Base-by-base conservation (phyloP, 345 rosid species). In the Limnanthes douglasii region DNA sequence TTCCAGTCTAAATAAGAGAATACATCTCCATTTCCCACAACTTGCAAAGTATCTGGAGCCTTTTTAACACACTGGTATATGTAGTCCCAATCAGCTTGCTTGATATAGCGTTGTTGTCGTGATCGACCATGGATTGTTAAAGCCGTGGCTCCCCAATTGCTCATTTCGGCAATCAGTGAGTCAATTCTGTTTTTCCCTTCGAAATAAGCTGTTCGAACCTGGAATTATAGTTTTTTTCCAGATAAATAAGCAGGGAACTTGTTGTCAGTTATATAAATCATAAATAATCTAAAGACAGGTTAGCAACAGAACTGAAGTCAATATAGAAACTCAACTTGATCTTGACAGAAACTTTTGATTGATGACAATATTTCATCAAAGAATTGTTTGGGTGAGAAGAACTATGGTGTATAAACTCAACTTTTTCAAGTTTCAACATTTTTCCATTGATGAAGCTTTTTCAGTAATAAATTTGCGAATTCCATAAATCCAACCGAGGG, bases 81-180 rank as follows among this genome's bases (percentile, higher is more conserved):
- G 49, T 90, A 90, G 31, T 80, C 80, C 98, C 96, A 90, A 48
- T 77, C 88, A 27, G 96, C 96, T 65, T 68, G 73, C 48, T 79
- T 84, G 64, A 84, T 77, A 34, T 84, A 80, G 11, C 86, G 92
- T 43, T 90, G 98, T 42, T 90, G 94, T 26, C 98, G 75, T 59
- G 98, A 53, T 52, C 95, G 69, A 22, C 98, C 98, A 61, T 88
- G 98, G 40, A 84, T 54, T 21, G 94, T 80, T 38, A 90, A 64
- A 40, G 92, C 95, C 66, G 48, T 64, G 54, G 92, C 70, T 21
- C 94, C 98, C 95, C 95, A 84, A n/a, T 37, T 54, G 39, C 70
- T 69, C 9, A 84, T 68, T 50, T 77, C 92, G 0, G 64, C 74
- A 34, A 90, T 70, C 41, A 84, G 48, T 5, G 92, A 80, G 46